Evolutionary conservation across 768 basidiomycete species (phyloP).

Genomic region (Leccinum disarticulatum): DNA sequence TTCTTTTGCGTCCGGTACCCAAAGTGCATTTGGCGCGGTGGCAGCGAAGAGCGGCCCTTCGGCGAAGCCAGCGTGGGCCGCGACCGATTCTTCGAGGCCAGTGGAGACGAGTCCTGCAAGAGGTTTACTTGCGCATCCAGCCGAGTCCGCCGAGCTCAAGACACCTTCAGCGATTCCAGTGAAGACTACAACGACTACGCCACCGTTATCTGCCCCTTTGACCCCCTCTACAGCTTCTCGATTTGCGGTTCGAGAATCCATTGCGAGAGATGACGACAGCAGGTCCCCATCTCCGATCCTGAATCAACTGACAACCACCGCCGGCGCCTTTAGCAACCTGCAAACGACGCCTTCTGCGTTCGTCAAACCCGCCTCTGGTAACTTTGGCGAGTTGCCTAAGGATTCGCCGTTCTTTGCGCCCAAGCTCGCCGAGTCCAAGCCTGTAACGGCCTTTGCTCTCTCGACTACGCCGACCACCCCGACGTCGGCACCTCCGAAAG

Average conservation of each 20-base stretch:
- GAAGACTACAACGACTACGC: conserved; percentile 4
- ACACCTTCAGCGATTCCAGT: conserved; percentile 11
- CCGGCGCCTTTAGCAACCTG: conserved; percentile 43
- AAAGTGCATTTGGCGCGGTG: conserved; percentile 32
- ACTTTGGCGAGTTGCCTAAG: conserved; percentile 35
- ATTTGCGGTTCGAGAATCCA: conserved; percentile 13
- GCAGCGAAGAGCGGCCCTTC: conserved; percentile 17
- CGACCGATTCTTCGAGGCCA: conserved; percentile 7
- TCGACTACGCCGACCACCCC: conserved; percentile 16
- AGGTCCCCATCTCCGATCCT: conserved; percentile 30
- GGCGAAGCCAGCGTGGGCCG: conserved; percentile 27
- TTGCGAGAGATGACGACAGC: conserved; percentile 21
- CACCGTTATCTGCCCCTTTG: conserved; percentile 1
- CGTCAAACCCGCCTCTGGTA: conserved; percentile 37
- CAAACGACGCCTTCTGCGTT: conserved; percentile 36
- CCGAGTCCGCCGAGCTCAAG: conserved; percentile 12
- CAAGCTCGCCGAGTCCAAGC: conserved; percentile 30
- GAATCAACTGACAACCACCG: conserved; percentile 10
- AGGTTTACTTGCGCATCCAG: conserved; percentile 7
- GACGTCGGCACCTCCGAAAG: conserved; percentile 25
- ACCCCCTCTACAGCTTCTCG: conserved; percentile 4
- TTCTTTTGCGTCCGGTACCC: conserved; percentile 31
- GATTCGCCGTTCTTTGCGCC: conserved; percentile 57
- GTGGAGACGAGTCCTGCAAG: conserved; percentile 9
- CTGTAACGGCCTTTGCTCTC: conserved; percentile 41